Conservation (phyloP, 139 green algal genomes). For the Limnomonas spitsbergensis region DNA sequence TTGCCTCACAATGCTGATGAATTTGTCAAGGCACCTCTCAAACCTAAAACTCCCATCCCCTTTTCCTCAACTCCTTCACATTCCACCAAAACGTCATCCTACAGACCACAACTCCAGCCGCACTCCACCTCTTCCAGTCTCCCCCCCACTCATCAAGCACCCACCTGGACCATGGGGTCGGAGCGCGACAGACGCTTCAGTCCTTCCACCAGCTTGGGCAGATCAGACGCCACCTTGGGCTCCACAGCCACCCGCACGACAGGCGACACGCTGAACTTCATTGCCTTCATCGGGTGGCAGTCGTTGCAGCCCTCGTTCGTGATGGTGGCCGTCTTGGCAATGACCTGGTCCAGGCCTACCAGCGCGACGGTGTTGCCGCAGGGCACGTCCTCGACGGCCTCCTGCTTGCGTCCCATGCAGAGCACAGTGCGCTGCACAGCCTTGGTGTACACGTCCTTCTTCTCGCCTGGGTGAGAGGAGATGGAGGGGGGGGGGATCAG, state of each 20-base stretch:
- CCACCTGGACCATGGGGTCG: slow-evolving; percentile 90
- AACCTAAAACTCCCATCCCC: too few species aligned
- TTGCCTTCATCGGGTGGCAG: slow-evolving; percentile 95
- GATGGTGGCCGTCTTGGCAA: slow-evolving; percentile 97
- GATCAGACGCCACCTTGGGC: slow-evolving; percentile 89
- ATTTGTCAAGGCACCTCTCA: too few species aligned
- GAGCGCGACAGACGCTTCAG: slow-evolving; percentile 97
- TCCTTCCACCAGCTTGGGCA: slow-evolving; percentile 99
- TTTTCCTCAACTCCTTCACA: too few species aligned
- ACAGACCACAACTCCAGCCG: too few species aligned
- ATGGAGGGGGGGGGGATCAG: not conserved
- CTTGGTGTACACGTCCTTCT: slow-evolving; percentile 99
- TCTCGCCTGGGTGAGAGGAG: slow-evolving; percentile 51
- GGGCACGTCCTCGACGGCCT: slow-evolving; percentile 97
- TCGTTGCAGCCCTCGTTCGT: slow-evolving; percentile 83
- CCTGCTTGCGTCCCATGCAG: slow-evolving; percentile 97
- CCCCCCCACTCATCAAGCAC: not conserved
- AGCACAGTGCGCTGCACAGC: slow-evolving; percentile 98
- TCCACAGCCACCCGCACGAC: slow-evolving; percentile 79
- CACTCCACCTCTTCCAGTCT: too few species aligned
- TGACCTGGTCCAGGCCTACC: slow-evolving; percentile 98
- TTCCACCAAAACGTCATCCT: too few species aligned
- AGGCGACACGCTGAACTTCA: slow-evolving; percentile 99
- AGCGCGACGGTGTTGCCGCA: slow-evolving; percentile 98
- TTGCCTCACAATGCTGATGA: too few species aligned